Conservation (phyloP, 2,329 filamentous ascomycete species). For the Chrysosporium queenslandicum region DNA sequence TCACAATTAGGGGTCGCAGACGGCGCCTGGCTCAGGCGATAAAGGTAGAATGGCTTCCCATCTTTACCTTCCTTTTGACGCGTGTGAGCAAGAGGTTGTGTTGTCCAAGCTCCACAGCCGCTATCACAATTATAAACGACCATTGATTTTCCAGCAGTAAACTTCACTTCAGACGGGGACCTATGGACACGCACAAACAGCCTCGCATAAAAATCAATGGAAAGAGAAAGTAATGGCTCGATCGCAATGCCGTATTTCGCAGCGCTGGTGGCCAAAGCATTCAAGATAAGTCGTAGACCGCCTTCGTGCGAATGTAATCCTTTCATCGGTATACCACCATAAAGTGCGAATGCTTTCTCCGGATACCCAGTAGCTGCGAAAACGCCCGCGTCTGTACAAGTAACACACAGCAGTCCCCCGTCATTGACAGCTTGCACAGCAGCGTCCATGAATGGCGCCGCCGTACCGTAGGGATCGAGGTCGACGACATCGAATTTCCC, state of each 20-base stretch:
- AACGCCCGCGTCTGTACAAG: conserved; percentile 90
- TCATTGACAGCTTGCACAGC: conserved; percentile 80
- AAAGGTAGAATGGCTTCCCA: conserved; percentile 64
- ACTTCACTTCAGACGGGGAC: conserved; percentile 79
- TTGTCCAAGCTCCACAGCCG: conserved; percentile 86
- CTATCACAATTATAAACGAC: conserved; percentile 79
- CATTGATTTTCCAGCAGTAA: conserved; percentile 85
- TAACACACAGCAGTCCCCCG: conserved; percentile 84
- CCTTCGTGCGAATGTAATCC: conserved; percentile 79
- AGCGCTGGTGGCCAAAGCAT: conserved; percentile 69
- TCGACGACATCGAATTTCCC: conserved; percentile 86
- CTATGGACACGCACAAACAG: conserved; percentile 75
- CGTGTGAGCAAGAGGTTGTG: conserved; percentile 65
- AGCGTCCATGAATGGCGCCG: conserved; percentile 82
- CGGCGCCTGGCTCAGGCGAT: conserved; percentile 63
- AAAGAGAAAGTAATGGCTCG: conserved; percentile 82
- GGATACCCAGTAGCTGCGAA: conserved; percentile 91
- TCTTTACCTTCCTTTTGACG: conserved; percentile 59
- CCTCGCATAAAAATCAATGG: conserved; percentile 89
- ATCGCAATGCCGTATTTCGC: conserved; percentile 78
- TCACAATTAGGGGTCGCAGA: conserved; percentile 57
- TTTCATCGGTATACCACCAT: conserved; percentile 80
- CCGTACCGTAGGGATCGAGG: conserved; percentile 90
- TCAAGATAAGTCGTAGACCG: conserved; percentile 74
- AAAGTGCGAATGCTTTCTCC: conserved; percentile 89